Conservation (phyloP, 768 basidiomycete genomes). For the Hemileccinum rubropunctum region DNA sequence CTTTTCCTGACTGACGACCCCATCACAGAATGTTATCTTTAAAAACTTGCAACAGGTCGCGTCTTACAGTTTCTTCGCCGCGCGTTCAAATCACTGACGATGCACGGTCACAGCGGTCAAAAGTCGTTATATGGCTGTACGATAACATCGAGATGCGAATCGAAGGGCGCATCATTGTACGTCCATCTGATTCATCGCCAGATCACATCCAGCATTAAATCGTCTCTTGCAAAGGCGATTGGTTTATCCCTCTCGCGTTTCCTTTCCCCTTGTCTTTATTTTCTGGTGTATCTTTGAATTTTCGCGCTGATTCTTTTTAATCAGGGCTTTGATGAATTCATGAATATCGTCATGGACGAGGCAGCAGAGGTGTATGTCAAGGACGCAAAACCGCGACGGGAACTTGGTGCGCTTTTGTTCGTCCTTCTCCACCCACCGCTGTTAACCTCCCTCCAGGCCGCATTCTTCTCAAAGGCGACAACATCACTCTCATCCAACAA, state of each 20-base stretch:
- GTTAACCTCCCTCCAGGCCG: slow-evolving; percentile 55
- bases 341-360: slow-evolving; percentile 96
- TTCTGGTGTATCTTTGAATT: background rate
- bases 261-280: background rate
- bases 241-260: slow-evolving; percentile 6
- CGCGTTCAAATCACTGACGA: slow-evolving; percentile 11
- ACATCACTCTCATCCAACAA: slow-evolving; percentile 96
- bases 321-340: slow-evolving; percentile 99
- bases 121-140: slow-evolving; percentile 92
- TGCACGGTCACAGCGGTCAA: slow-evolving; percentile 55
- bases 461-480: slow-evolving; percentile 95
- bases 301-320: slow-evolving; percentile 23
- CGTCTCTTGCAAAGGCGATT: slow-evolving; percentile 37
- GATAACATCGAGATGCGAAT: slow-evolving; percentile 97
- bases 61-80: background rate
- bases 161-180: slow-evolving; percentile 92
- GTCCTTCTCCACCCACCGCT: background rate
- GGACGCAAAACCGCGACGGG: slow-evolving; percentile 79
- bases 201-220: slow-evolving; percentile 40
- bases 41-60: slow-evolving; percentile 89
- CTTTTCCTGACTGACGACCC: slow-evolving; percentile 2
- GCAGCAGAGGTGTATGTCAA: slow-evolving; percentile 91
- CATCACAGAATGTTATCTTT: slow-evolving; percentile 87
- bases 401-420: slow-evolving; percentile 62
- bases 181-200: slow-evolving; percentile 36